Conservation (phyloP, 371 early-diverging fungal genomes). For the Saksenaea vasiformis region DNA sequence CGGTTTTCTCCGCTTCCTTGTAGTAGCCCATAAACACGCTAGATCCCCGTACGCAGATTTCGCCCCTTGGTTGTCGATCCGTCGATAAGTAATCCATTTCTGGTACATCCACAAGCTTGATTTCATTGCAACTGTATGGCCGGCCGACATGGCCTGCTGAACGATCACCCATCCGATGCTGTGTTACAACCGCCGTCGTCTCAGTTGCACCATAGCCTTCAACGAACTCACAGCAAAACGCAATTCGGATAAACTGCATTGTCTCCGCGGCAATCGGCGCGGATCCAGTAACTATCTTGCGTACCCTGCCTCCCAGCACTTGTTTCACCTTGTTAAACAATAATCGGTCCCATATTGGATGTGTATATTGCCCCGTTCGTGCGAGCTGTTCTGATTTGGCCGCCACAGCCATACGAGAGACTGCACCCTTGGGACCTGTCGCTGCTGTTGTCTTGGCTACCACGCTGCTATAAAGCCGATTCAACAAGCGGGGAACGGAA, state of each 20-base stretch:
- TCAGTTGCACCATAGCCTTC: constrained; percentile 96
- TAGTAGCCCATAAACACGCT: constrained; percentile 80
- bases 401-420: constrained; percentile 60
- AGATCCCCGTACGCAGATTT: constrained; percentile 88
- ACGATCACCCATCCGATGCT: constrained; percentile 50
- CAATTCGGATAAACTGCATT: constrained; percentile 86
- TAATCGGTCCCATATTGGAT: constrained; percentile 89
- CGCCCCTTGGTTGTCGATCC: constrained; percentile 89
- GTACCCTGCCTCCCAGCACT: constrained; percentile 89
- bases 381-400: constrained; percentile 62
- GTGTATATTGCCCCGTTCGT: constrained; percentile 60
- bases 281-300: constrained; percentile 78
- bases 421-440: constrained; percentile 58
- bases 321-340: constrained; percentile 87
- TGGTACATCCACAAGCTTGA: constrained; percentile 91
- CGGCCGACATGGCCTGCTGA: constrained; percentile 78
- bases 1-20: constrained; percentile 85
- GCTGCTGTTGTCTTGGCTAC: constrained; percentile 71
- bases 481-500: constrained; percentile 93
- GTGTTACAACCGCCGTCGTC: constrained; percentile 61
- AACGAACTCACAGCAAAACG: constrained; percentile 63
- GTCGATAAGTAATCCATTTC: constrained; percentile 84
- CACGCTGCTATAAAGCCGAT: constrained; percentile 86
- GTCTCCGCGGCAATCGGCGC: constrained; percentile 92
- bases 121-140: constrained; percentile 58